Conservation (phyloP, 106 monocot species). For the Phalaenopsis equestris region DNA sequence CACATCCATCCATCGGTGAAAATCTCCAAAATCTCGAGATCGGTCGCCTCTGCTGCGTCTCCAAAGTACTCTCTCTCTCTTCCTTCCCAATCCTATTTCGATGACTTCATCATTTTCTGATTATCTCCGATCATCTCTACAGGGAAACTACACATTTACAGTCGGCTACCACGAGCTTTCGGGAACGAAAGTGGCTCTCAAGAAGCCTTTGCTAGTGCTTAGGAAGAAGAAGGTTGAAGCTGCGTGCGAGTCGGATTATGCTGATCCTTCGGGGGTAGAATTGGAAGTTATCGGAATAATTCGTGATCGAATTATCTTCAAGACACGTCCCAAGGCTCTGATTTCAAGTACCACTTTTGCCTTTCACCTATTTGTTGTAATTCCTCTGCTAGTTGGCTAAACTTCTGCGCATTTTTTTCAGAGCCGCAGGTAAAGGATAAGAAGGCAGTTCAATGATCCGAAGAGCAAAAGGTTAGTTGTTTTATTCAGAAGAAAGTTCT, state of each 20-base stretch:
- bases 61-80: constrained; percentile 15
- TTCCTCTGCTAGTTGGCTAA: not conserved
- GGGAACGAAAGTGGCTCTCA: constrained; percentile 64
- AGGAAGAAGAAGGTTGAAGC: constrained; percentile 37
- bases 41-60: constrained; percentile 68
- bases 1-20: constrained; percentile 41
- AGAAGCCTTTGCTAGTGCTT: constrained; percentile 72
- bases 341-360: constrained; percentile 46
- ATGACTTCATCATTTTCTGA: not conserved
- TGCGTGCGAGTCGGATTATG: not conserved
- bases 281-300: constrained; percentile 79
- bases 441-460: not conserved
- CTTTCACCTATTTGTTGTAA: not conserved
- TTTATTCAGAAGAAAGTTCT: too few relatives aligned
- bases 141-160: constrained; percentile 60
- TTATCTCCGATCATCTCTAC: not conserved
- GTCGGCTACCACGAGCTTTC: constrained; percentile 89
- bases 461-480: not conserved
- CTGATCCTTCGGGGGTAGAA: constrained; percentile 20
- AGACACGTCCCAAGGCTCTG: constrained; percentile 70
- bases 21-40: constrained; percentile 51
- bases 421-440: constrained; percentile 11
- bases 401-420: constrained; percentile 1
- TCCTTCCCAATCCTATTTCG: constrained; percentile 11
- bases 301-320: constrained; percentile 81